A percentile compares a stretch with the other conserved stretches of the same genome.
Evolutionary conservation across 306 rosid genomes (phyloP).

Genomic region (Prunus mume): DNA sequence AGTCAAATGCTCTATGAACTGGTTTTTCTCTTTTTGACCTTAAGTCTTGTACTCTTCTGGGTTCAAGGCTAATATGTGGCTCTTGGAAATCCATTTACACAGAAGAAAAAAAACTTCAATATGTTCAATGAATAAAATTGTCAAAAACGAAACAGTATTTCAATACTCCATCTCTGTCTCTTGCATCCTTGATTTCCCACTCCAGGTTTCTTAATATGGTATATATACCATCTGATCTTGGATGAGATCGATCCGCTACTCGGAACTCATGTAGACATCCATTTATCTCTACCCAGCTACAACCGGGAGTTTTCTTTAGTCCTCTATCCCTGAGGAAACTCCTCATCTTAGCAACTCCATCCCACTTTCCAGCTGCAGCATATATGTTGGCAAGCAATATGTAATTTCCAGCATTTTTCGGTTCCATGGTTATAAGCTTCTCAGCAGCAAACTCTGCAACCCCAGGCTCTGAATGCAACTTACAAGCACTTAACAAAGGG

Average conservation of each 20-base stretch:
- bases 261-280: slow-evolving; percentile 63
- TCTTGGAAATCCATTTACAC: too few relatives aligned
- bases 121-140: background rate
- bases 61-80: too few relatives aligned
- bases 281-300: slow-evolving; percentile 72
- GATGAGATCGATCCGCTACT: slow-evolving; percentile 71
- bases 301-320: slow-evolving; percentile 65
- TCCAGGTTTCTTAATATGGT: slow-evolving; percentile 43
- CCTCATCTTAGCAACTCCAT: slow-evolving; percentile 68
- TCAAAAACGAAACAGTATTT: background rate
- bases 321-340: slow-evolving; percentile 60
- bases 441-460: slow-evolving; percentile 70
- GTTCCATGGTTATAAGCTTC: slow-evolving; percentile 69
- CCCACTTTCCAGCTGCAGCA: slow-evolving; percentile 87
- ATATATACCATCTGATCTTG: slow-evolving; percentile 53
- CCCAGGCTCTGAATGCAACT: slow-evolving; percentile 49
- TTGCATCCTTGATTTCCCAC: slow-evolving; percentile 44
- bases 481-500: slow-evolving; percentile 71
- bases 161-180: slow-evolving; percentile 20
- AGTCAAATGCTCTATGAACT: too few relatives aligned
- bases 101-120: background rate
- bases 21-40: too few relatives aligned
- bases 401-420: slow-evolving; percentile 73
- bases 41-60: too few relatives aligned
- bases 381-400: slow-evolving; percentile 70